Evolutionary conservation across 768 basidiomycete genomes (phyloP), one percentile per base, ranked within the genome.

Genomic region (Hysterangium stoloniferum): DNA sequence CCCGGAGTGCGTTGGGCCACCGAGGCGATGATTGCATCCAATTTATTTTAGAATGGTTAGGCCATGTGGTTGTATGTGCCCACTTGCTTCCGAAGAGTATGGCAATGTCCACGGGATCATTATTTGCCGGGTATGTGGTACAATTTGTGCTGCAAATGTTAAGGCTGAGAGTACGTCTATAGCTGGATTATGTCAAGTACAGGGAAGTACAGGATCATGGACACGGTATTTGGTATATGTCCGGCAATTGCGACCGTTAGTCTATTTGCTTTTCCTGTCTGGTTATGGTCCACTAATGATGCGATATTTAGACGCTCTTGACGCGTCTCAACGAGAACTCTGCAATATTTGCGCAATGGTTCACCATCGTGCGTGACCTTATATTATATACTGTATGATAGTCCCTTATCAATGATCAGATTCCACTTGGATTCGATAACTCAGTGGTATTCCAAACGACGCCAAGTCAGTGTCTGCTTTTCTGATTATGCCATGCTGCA

Each of bases 391-490:
- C 20, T 45, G 17, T 0, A 7, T 22, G 32, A 45, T 45, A n/a
- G n/a, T n/a, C 31, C 34, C n/a, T 5, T 13, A 29, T 37, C 43
- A 9, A 36, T n/a, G 28, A 5, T 4, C 48, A 85, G 82, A 71
- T 80, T 48, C 82, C 83, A 1, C 66, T 83, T n/a, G 83, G 83
- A 0, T 84, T 86, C 57, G 83, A 82, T 11, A 84, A 84, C 59
- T 82, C 82, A 0, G 77, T 84, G 0, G 80, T 84, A 0, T 61
- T 84, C 24, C 82, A 84, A 62, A 84, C 82, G 0, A 79, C 81
- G 71, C 64, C 82, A 20, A 81, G 80, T 84, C 58, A 31, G 77
- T 67, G 13, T 32, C 36, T 37, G 6, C 43, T n/a, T n/a, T n/a
- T n/a, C n/a, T n/a, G n/a, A n/a, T n/a, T n/a, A n/a, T n/a, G n/a